Base-by-base conservation (phyloP, 2,329 filamentous ascomycete species). In the Cladophialophora psammophila region DNA sequence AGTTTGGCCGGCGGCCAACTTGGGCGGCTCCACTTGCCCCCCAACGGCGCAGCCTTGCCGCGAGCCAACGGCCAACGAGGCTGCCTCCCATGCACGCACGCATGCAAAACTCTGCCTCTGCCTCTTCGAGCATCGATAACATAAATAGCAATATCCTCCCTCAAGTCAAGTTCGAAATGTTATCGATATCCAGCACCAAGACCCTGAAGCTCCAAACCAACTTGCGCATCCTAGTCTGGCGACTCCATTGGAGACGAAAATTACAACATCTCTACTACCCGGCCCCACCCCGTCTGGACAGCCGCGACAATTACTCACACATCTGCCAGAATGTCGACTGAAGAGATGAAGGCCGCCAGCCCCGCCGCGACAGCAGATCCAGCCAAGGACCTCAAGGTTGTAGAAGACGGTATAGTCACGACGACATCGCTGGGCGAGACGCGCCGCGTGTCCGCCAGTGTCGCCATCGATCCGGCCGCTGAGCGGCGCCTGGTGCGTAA, bases 401-500 rank as follows among this genome's bases (percentile, higher is more conserved):
- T 68, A 5, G 63, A 64, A 32, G 65, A 70, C 40, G 48, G 52
- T 8, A 55, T 63, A 20, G 48, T 38, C 20, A 32, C 54, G 10
- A 35, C 42, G 5, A 34, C 58, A 18, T n/a, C 50, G 6, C 45
- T 48, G 10, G 68, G 65, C 34, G 57, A 63, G 26, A 45, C 54
- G 8, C 50, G 67, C 35, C 59, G 40, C 45, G 38, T 68, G 15
- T 70, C 69, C 15, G 65, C 67, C n/a, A 62, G 45, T 50, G 48
- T 68, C n/a, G 50, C 60, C 52, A 78, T 83, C 40, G 82, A 83
- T 68, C 78, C 80, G 45, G 78, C 79, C 54, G 82, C 81, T 7
- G 83, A 85, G 69, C 74, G 81, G 32, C 76, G 76, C 32, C 76
- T 88, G 10, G 83, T 85, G 60, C 82, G 82, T 73, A 87, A 86